Conservation (phyloP, 2,329 filamentous ascomycete species). For the Penicillium sp. region DNA sequence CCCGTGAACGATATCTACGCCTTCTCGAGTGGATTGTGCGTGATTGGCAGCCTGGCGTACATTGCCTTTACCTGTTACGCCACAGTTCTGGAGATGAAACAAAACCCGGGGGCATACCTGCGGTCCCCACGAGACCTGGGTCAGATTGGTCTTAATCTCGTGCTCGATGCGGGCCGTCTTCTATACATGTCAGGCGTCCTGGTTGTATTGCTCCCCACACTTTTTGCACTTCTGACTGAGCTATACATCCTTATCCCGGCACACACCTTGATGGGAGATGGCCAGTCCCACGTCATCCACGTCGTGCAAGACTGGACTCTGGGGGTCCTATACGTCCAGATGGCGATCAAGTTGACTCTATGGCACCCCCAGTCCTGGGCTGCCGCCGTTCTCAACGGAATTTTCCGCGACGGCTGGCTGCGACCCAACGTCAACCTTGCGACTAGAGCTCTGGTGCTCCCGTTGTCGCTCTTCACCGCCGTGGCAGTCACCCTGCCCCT, state of each 20-base stretch:
- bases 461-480: slow-evolving; percentile 58
- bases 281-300: slow-evolving; percentile 53
- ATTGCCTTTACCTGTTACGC: slow-evolving; percentile 47
- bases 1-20: slow-evolving; percentile 93
- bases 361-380: slow-evolving; percentile 65
- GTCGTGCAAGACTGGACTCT: slow-evolving; percentile 92
- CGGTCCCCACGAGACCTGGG: slow-evolving; percentile 30
- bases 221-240: slow-evolving; percentile 75
- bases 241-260: slow-evolving; percentile 83
- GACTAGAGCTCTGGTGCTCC: slow-evolving; percentile 81
- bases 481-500: slow-evolving; percentile 63
- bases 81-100: slow-evolving; percentile 20
- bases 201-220: slow-evolving; percentile 70
- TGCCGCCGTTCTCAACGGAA: slow-evolving; percentile 66
- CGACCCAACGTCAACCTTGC: slow-evolving; percentile 73
- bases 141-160: slow-evolving; percentile 13
- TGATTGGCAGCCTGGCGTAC: slow-evolving; percentile 66
- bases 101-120: slow-evolving; percentile 25
- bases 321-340: slow-evolving; percentile 82
- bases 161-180: slow-evolving; percentile 48
- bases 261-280: slow-evolving; percentile 63
- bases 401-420: slow-evolving; percentile 69
- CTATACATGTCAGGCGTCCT: slow-evolving; percentile 72
- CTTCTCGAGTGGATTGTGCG: slow-evolving; percentile 83
- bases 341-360: slow-evolving; percentile 64